A percentile compares a stretch with the other conserved stretches of the same genome.
Evolutionary conservation across 768 basidiomycete species (phyloP).

Genomic region (Asterophora lycoperdoides): DNA sequence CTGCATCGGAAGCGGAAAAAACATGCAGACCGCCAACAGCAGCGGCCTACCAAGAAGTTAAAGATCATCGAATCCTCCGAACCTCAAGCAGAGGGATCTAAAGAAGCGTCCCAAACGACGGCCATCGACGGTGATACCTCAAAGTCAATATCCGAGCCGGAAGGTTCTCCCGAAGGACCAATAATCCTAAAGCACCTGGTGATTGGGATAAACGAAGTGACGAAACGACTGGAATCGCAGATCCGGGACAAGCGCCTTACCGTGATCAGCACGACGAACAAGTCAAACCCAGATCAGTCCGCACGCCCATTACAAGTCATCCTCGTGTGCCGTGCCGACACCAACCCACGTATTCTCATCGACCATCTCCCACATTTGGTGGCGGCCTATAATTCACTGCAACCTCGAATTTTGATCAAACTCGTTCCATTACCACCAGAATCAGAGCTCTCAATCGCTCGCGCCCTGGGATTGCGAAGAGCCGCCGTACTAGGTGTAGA

Average conservation of each 20-base stretch:
- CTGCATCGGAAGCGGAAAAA: conserved; percentile 39
- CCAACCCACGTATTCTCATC: conserved; percentile 68
- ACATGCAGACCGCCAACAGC: background rate
- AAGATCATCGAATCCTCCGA: background rate
- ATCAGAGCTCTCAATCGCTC: conserved; percentile 58
- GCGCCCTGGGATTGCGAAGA: conserved; percentile 60
- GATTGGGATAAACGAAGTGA: conserved; percentile 79
- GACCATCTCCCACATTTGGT: conserved; percentile 75
- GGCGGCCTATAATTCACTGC: conserved; percentile 65
- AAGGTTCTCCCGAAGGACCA: conserved; percentile 24
- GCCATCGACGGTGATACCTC: background rate
- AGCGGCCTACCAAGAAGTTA: conserved; percentile 12
- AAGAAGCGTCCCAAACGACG: background rate
- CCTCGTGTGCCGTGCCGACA: conserved; percentile 70
- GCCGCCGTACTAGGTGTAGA: conserved; percentile 64
- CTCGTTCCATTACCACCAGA: conserved; percentile 64
- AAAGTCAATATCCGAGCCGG: background rate
- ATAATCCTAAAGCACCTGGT: conserved; percentile 43
- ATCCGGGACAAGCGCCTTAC: conserved; percentile 29
- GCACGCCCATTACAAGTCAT: conserved; percentile 37
- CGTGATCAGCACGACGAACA: conserved; percentile 20
- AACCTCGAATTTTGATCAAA: conserved; percentile 36
- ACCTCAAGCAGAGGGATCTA: background rate
- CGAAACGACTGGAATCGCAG: conserved; percentile 64
- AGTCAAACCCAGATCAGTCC: conserved; percentile 10